Evolutionary conservation across 805 yeast genomes (phyloP).

Genomic region (Kodamaea laetipori): DNA sequence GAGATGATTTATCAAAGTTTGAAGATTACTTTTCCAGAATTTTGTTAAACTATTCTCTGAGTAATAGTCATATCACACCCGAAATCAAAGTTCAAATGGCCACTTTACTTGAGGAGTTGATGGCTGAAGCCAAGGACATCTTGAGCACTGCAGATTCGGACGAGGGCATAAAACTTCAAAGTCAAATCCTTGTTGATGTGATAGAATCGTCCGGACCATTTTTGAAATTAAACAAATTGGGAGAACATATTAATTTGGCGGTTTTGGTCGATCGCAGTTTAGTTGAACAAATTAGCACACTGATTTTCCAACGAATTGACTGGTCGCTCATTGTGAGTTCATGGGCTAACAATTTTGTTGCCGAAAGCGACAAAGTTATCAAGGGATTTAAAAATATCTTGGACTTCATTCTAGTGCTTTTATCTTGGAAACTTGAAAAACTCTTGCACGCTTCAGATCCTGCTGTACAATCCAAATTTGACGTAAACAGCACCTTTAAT

Average conservation of each 20-base stretch:
- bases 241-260: conserved; percentile 26
- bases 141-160: conserved; percentile 15
- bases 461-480: conserved; percentile 22
- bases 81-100: conserved; percentile 27
- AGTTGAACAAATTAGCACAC: conserved; percentile 16
- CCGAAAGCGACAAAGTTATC: conserved; percentile 15
- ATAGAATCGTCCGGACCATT: conserved; percentile 21
- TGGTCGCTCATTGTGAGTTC: conserved; percentile 20
- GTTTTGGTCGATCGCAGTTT: conserved; percentile 6
- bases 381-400: conserved; percentile 22
- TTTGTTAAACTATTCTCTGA: conserved; percentile 14
- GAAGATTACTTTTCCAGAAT: conserved; percentile 18
- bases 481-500: conserved; percentile 27
- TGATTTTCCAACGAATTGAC: conserved; percentile 21
- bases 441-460: conserved; percentile 27
- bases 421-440: conserved; percentile 40
- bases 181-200: conserved; percentile 17
- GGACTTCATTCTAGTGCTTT: conserved; percentile 28
- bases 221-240: conserved; percentile 28
- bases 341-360: conserved; percentile 26
- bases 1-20: conserved; percentile 9
- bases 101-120: conserved; percentile 26
- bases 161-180: conserved; percentile 21
- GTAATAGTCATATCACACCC: conserved; percentile 20
- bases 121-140: conserved; percentile 20